Conservation (phyloP, 2,329 filamentous ascomycete genomes). For the Penicillium concentricum region DNA sequence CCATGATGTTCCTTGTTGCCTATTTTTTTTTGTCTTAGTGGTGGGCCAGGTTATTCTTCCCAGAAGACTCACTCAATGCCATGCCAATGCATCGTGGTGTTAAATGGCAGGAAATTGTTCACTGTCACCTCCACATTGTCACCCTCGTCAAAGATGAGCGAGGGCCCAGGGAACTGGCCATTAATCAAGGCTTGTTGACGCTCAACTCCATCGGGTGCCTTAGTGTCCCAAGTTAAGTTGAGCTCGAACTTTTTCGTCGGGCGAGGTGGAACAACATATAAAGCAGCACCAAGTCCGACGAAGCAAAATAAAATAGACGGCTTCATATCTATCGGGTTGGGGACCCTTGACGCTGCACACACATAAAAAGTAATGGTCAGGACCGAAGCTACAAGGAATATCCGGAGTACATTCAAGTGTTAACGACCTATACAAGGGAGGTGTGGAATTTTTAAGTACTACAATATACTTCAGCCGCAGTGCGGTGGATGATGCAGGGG, state of each 20-base stretch:
- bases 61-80: constrained; percentile 21
- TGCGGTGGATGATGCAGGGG: background rate
- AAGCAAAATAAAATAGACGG: background rate
- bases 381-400: background rate
- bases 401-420: background rate
- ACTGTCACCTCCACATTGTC: constrained; percentile 32
- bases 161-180: constrained; percentile 30
- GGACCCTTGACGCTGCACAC: background rate
- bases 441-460: background rate
- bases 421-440: background rate
- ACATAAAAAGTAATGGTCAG: background rate
- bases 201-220: constrained; percentile 28
- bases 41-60: background rate
- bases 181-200: constrained; percentile 30
- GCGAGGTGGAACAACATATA: background rate
- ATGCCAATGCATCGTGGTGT: constrained; percentile 32
- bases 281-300: background rate
- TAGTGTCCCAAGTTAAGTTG: constrained; percentile 33
- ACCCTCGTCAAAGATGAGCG: constrained; percentile 25
- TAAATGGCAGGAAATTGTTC: constrained; percentile 24
- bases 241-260: constrained; percentile 24
- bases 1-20: constrained; percentile 52
- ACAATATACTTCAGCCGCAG: background rate
- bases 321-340: background rate
- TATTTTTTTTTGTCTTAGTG: background rate